Evolutionary conservation across 75 land plant genomes (phyloP), one percentile per base, ranked within the genome.

Genomic region (Picea sitchensis): DNA sequence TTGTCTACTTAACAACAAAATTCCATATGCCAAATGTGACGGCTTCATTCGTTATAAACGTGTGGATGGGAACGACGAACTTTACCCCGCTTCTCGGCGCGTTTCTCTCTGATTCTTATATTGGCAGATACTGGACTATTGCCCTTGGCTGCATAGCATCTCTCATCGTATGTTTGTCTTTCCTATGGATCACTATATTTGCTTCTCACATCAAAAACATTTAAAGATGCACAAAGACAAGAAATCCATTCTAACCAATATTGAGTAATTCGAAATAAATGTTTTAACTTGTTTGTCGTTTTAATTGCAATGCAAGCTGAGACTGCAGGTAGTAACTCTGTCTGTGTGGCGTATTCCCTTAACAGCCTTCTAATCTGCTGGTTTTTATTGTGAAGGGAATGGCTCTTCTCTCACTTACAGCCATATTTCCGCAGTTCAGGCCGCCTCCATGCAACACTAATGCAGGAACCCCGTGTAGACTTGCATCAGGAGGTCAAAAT

Each of bases 51-150:
- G 59, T 88, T 32, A 0, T 85, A 6, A 84, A 79, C 72, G 75
- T 90, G 13, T 90, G 88, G 86, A 65, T 78, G 3, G 94, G 92
- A 11, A 75, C 78, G 31, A 72, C 86, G 74, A 86, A 82, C 77
- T 82, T 92, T 13, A 76, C 84, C 12, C 92, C 94, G 0, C 26
- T 92, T 26, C 14, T 88, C 13, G 94, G 94, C 11, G 94, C 90
- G 23, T 92, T 84, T 78, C 38, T 92, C 79, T 84, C 94, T 54
- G 94, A 92, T 62, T 61, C 90, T 5, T 88, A 86, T 61, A 57
- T 72, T 14, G 94, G 94, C 14, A 58, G 90, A 3, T 92, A 81
- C 73, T 65, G 65, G 65, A 89, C 91, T 32, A 83, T 92, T 54
- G 82, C 88, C 38, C 61, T 82, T 26, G 75, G 85, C 54, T 89